Base-by-base conservation (phyloP, 768 basidiomycete species). In the Goffeauzyma gilvescens region DNA sequence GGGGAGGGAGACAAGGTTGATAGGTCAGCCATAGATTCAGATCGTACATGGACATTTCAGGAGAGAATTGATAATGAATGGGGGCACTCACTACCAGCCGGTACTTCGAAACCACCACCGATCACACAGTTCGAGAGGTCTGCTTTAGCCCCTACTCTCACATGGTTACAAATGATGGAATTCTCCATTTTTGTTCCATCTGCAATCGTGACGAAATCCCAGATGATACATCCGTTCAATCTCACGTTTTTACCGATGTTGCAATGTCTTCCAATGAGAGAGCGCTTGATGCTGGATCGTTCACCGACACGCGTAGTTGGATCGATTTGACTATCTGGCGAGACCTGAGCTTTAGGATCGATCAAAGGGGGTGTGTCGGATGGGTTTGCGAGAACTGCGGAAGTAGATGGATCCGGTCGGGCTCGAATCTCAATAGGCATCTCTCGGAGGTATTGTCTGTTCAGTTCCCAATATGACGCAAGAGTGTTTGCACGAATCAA, bases 181-280 rank as follows among this genome's bases (percentile, higher is more conserved):
- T n/a, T n/a, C n/a, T n/a, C n/a, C n/a, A n/a, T 55, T 49, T 85
- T 87, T n/a, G n/a, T n/a, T n/a, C 85, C 84, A 45, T 90, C 85
- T 32, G 73, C 80, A 10, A 95, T 66, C 4, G 81, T 72, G 53
- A 86, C 89, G 54, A 90, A 86, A 56, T 93, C 89, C 50, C 87
- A 69, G 18, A 95, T 59, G 6, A 90, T 72, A 51, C 81, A 87
- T 9, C 81, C 80, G 2, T 69, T 70, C 35, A 95, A 75, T 61
- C 76, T 82, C n/a, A 73, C 79, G 69, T 78, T 78, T 59, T 75
- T 79, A 2, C 84, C 84, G 41, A 89, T 79, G 13, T 76, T 66
- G 51, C 84, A 87, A 58, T 89, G 85, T 45, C 77, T 71, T 7
- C 83, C 83, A 23, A 86, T 72, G 14, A 82, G 69, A 2, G 75